Evolutionary conservation across 495 filamentous ascomycete species (phyloP), one percentile per base, ranked within the genome.

Genomic region (Xylaria venustula): DNA sequence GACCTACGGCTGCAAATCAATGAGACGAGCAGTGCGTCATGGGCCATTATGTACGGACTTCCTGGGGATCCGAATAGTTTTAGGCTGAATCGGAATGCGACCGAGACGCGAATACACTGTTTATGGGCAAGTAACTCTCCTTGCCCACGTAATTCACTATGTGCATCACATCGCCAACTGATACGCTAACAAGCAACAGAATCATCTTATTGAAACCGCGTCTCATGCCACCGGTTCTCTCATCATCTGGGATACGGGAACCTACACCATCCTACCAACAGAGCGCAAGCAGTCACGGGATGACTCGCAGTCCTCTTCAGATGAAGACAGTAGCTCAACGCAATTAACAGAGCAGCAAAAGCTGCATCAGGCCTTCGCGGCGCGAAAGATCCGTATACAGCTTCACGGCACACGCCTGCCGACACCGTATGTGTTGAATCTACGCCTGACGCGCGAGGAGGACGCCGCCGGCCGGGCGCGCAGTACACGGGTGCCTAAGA

Each of bases 241-340:
- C 15, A 79, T 90, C 14, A 86, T 90, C 36, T 90, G 87, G 87
- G 87, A 90, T 58, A 88, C 85, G 0, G 87, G 87, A 7, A 85
- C 86, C 55, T 89, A 89, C 64, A 74, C 78, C 51, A 64, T 89
- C 23, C 74, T 90, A 3, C 59, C 59, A n/a, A 1, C 74, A 20
- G 17, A 49, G 60, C 4, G 50, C 41, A 23, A 64, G 51, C 56
- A 62, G 17, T 52, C 63, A 15, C 11, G 42, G 8, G 53, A 61
- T 0, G 52, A 74, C 50, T 68, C 73, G 6, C 66, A 53, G 9
- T 75, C 75, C 0, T 71, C 77, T 25, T 80, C 76, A 8, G 82
- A 83, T 26, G 78, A 83, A 53, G 79, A 81, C 9, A 34, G 53
- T 8, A 26, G 28, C 48, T 73, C 74, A 5, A 63, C 48, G 20